phyloP scores from a whole-genome alignment of 1,284 basidiomycete genomes.

The Ceratobasidium sp. region DNA sequence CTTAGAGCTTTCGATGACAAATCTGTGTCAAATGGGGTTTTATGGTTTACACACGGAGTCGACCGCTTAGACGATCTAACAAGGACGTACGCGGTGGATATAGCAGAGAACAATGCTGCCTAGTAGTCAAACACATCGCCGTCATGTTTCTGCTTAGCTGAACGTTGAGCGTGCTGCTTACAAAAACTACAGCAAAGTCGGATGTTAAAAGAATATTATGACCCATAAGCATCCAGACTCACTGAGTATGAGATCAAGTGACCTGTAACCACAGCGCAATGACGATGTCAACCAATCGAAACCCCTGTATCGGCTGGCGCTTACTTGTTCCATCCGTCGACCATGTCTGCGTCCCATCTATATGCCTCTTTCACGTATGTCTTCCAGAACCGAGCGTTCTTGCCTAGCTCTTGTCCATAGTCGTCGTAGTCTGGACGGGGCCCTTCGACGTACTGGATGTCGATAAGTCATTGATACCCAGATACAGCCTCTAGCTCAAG shows the following conservation, averaged over 20 bases:
- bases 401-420: constrained; percentile 6
- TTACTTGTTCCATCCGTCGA: constrained; percentile 24
- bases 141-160: background rate
- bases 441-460: background rate
- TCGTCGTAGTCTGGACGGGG: constrained; percentile 6
- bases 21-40: background rate
- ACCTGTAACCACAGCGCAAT: background rate
- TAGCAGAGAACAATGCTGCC: constrained; percentile 19
- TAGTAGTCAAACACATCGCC: no score
- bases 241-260: background rate
- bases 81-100: background rate
- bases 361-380: constrained; percentile 8
- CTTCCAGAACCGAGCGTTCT: constrained; percentile 23
- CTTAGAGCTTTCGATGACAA: constrained; percentile 12
- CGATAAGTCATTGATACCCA: background rate
- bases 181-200: no score
- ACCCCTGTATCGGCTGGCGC: constrained; percentile 62
- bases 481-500: no score
- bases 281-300: background rate
- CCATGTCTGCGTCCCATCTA: background rate
- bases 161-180: no score
- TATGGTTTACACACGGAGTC: no score
- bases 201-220: no score
- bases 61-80: background rate
- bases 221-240: background rate